Base-by-base conservation (phyloP, 2,329 filamentous ascomycete species). In the Monosporascus sp. region DNA sequence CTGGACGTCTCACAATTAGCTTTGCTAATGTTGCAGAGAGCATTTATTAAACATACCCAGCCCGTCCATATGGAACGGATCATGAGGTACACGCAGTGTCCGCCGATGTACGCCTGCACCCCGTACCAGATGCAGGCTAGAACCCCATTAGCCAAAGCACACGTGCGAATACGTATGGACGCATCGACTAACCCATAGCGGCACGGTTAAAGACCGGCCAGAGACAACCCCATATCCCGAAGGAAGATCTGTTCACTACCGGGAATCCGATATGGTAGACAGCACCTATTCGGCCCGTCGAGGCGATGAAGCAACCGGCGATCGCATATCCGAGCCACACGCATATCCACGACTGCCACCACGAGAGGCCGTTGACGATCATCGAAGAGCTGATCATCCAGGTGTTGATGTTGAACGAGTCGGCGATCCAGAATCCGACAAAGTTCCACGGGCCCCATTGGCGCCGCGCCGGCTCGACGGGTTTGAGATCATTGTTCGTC, bases 361-460 rank as follows among this genome's bases (percentile, higher is more conserved):
- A 96, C 7, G 89, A 89, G 22, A 95, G 77, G 14, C 90, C 89
- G 48, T 74, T 77, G 1, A 87, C 81, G 37, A 95, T 89, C 82
- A 91, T 91, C 38, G 88, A 85, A 1, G 88, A 90, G 0, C 89
- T 88, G 58, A 95, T 94, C 89, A 95, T 96, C 91, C 90, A 95
- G 2, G 90, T 94, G 71, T 93, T 94, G 67, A 94, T 90, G 69
- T 93, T 93, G 74, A 92, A 91, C 0, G 84, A 88, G 71, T 93
- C 89, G 31, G 88, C 87, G 64, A 94, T 81, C 89, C 89, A 93
- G 68, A 94, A 94, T 15, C 84, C 88, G 41, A 96, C 87, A 67
- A 91, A 96, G 70, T 96, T 96, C 84, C 88, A 91, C 31, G 87
- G 75, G 18, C 85, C 85, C 91, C 92, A 97, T 80, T 89, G 83